These are phyloP conservation scores for Trichoderma sp. DNA, from an alignment of 2,329 filamentous ascomycete species.

Conservation along the genomic window DNA sequence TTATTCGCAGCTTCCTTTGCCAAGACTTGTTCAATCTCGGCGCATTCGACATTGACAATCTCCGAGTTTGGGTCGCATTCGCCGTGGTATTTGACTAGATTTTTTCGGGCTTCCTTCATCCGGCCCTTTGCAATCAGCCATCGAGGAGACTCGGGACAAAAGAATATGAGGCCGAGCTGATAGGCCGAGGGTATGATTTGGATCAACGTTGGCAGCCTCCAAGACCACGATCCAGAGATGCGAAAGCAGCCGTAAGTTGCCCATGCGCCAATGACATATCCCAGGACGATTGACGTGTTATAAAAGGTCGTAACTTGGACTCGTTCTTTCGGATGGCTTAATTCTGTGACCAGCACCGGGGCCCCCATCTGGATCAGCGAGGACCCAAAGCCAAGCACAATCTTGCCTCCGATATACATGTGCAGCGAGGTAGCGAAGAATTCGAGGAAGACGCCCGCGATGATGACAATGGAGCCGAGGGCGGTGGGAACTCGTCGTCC, in stretches of 20 bases:
- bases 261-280: conserved; percentile 43
- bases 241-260: conserved; percentile 39
- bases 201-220: conserved; percentile 55
- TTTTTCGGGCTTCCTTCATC: conserved; percentile 50
- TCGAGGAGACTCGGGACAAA: conserved; percentile 62
- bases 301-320: conserved; percentile 43
- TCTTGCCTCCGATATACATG: conserved; percentile 44
- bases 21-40: conserved; percentile 22
- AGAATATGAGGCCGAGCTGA: conserved; percentile 48
- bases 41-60: conserved; percentile 19
- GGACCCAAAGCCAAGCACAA: conserved; percentile 41
- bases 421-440: conserved; percentile 40
- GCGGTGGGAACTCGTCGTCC: conserved; percentile 41
- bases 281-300: conserved; percentile 45
- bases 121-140: conserved; percentile 57
- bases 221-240: conserved; percentile 45
- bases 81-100: conserved; percentile 55
- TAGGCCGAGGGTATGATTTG: conserved; percentile 50
- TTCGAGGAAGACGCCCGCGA: conserved; percentile 41
- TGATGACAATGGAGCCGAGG: conserved; percentile 44
- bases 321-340: conserved; percentile 46
- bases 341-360: conserved; percentile 46
- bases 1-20: conserved; percentile 33
- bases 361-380: conserved; percentile 46
- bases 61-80: conserved; percentile 45